phyloP scores from a whole-genome alignment of 2,329 filamentous ascomycete genomes.

The Nemania abortiva region DNA sequence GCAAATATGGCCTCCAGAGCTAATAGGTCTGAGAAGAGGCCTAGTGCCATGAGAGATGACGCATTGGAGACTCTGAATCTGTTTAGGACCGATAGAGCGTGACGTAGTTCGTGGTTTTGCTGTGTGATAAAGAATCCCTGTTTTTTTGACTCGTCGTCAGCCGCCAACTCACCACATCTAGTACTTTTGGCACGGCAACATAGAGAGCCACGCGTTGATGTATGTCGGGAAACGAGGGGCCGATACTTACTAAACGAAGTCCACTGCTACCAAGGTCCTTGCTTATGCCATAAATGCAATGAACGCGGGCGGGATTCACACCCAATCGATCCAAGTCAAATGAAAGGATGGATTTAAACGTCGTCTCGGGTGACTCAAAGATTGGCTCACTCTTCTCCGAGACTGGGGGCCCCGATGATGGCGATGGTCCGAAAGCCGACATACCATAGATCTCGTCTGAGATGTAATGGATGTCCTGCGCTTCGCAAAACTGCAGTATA shows the following conservation, averaged over 20 bases:
- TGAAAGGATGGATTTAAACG: conserved; percentile 23
- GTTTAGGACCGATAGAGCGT: conserved; percentile 23
- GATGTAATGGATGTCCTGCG: conserved; percentile 24
- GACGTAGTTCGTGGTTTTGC: conserved; percentile 21
- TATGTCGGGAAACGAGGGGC: not conserved
- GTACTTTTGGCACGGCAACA: not conserved
- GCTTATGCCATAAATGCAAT: conserved; percentile 30
- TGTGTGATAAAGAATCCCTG: conserved; percentile 29
- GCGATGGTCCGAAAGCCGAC: conserved; percentile 24
- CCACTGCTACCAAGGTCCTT: conserved; percentile 29
- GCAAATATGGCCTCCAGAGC: conserved; percentile 21
- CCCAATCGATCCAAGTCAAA: conserved; percentile 18
- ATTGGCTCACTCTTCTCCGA: conserved; percentile 26
- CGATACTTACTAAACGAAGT: conserved; percentile 27
- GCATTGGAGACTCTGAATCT: conserved; percentile 25
- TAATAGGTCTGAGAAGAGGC: conserved; percentile 24
- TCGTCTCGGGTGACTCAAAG: conserved; percentile 27
- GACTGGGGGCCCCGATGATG: not conserved
- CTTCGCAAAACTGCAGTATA: conserved; percentile 27
- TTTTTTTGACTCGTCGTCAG: not conserved
- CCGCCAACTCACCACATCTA: not conserved
- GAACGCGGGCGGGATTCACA: conserved; percentile 26
- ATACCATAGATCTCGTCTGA: conserved; percentile 31
- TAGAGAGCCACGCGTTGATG: not conserved
- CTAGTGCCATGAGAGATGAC: conserved; percentile 21